phyloP scores from a whole-genome alignment of 768 basidiomycete genomes.

The Russula lepida region DNA sequence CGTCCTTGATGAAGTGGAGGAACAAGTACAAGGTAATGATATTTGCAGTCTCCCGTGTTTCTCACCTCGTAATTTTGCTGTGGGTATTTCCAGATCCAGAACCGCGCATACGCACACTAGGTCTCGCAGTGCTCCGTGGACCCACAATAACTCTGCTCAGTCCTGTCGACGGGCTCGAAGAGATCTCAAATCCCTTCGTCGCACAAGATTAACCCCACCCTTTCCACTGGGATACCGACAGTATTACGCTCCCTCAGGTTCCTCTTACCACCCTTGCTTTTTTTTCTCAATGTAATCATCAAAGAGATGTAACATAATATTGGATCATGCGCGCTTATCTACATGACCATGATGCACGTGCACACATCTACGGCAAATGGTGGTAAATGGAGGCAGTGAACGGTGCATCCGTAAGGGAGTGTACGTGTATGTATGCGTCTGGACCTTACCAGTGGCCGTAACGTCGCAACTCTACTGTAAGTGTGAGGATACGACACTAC shows the following conservation, averaged over 20 bases:
- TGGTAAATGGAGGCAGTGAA: background rate
- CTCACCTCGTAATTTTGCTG: background rate
- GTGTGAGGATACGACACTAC: background rate
- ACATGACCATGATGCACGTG: background rate
- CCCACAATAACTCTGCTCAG: slow-evolving; percentile 92
- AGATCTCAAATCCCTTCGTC: slow-evolving; percentile 85
- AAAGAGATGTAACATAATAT: slow-evolving; percentile 1
- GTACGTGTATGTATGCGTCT: background rate
- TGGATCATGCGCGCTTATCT: slow-evolving; percentile 8
- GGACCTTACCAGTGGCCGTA: background rate
- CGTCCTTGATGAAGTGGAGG: slow-evolving; percentile 92
- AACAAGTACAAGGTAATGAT: slow-evolving; percentile 60
- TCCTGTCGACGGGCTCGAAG: slow-evolving; percentile 91
- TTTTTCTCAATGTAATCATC: background rate
- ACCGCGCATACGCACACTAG: slow-evolving; percentile 56
- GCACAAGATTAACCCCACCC: slow-evolving; percentile 44
- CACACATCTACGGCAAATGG: background rate
- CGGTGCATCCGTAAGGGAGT: background rate
- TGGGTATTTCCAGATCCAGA: slow-evolving; percentile 49
- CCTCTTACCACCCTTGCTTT: background rate
- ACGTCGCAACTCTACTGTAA: background rate
- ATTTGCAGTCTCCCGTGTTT: background rate
- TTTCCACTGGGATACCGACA: background rate
- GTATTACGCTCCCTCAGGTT: background rate
- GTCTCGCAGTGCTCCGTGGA: slow-evolving; percentile 84